Percentiles rank a stretch among this genome's conserved stretches.
Conservation (phyloP, 371 early-diverging fungal species). For the Mucor sp. region DNA sequence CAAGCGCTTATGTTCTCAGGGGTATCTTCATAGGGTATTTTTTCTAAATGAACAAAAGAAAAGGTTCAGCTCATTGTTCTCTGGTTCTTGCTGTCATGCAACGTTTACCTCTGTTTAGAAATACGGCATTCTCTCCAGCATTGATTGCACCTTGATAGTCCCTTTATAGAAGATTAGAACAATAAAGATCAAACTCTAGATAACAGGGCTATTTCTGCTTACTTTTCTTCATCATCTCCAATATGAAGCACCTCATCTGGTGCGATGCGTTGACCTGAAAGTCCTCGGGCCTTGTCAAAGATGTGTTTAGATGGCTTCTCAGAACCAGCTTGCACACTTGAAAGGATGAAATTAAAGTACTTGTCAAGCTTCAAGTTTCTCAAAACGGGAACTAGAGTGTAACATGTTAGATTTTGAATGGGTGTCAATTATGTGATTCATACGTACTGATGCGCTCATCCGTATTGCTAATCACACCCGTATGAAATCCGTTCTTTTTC, state of each 20-base stretch:
- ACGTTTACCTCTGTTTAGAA: slow-evolving; percentile 24
- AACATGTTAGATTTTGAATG: background rate
- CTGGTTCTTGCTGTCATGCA: background rate
- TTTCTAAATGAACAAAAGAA: slow-evolving; percentile 12
- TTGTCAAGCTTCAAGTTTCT: slow-evolving; percentile 29
- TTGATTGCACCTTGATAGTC: slow-evolving; percentile 28
- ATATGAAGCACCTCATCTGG: slow-evolving; percentile 35
- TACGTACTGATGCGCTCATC: slow-evolving; percentile 43
- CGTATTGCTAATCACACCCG: slow-evolving; percentile 45
- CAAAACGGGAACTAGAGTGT: slow-evolving; percentile 24
- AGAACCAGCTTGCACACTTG: slow-evolving; percentile 31
- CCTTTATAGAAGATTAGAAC: background rate
- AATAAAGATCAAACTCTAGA: background rate
- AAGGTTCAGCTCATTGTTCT: background rate
- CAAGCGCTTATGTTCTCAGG: slow-evolving; percentile 18
- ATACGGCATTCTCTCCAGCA: slow-evolving; percentile 36
- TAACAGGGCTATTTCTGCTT: background rate
- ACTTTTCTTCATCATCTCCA: slow-evolving; percentile 44
- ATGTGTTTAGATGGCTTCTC: slow-evolving; percentile 38
- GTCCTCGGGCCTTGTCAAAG: slow-evolving; percentile 33
- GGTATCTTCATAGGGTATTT: slow-evolving; percentile 37
- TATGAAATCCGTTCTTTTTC: slow-evolving; percentile 27
- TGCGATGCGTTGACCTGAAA: slow-evolving; percentile 10
- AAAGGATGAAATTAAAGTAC: slow-evolving; percentile 41
- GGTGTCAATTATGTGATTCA: background rate